phyloP scores from a whole-genome alignment of 139 green algal genomes.

The Asterochloris erici region DNA sequence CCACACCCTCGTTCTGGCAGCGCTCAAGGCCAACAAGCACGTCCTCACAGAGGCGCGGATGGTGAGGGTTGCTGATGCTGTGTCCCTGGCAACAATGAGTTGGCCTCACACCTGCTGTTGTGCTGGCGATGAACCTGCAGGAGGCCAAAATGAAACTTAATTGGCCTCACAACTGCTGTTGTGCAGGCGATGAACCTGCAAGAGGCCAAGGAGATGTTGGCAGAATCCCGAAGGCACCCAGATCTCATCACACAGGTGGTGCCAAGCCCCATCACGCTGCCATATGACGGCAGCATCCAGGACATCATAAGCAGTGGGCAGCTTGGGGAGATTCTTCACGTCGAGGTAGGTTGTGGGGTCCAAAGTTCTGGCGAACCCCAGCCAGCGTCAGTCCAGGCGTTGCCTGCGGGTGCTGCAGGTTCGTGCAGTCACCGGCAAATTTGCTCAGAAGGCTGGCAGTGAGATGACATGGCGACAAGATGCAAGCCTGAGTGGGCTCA shows the following conservation, averaged over 20 bases:
- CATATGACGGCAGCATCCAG: slow-evolving; percentile 29
- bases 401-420: slow-evolving; percentile 11
- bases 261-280: slow-evolving; percentile 30
- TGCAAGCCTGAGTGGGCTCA: slow-evolving; percentile 15
- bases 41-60: slow-evolving; percentile 39
- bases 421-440: neutral
- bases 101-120: neutral
- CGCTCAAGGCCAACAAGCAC: slow-evolving; percentile 34
- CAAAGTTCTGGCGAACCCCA: too few relatives aligned
- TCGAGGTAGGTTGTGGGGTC: slow-evolving; percentile 11
- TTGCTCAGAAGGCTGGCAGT: slow-evolving; percentile 4
- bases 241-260: slow-evolving; percentile 29
- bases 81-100: neutral
- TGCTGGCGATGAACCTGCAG: neutral
- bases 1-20: slow-evolving; percentile 11
- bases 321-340: slow-evolving; percentile 16
- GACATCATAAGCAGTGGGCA: slow-evolving; percentile 1
- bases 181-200: slow-evolving; percentile 29
- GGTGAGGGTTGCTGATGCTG: neutral
- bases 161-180: neutral
- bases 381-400: too few relatives aligned
- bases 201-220: slow-evolving; percentile 31
- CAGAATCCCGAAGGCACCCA: slow-evolving; percentile 4
- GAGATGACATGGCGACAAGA: slow-evolving; percentile 17
- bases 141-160: neutral